Evolutionary conservation across 352 stramenopile genomes (phyloP).

Genomic region (Pythium chondricola): DNA sequence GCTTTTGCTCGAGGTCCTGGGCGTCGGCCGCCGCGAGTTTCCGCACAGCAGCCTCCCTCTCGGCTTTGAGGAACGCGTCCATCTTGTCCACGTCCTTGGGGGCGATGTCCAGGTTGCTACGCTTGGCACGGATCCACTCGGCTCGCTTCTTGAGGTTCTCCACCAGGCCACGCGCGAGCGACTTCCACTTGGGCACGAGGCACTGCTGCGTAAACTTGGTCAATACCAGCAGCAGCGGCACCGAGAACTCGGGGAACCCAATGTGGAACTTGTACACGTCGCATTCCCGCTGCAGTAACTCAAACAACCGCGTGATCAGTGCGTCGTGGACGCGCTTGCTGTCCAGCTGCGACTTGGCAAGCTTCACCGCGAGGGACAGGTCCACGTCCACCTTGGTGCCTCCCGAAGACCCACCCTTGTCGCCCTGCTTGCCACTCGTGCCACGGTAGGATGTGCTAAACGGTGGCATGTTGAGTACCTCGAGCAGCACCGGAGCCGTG

Average conservation of each 20-base stretch:
- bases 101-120: conserved; percentile 84
- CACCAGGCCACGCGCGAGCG: conserved; percentile 48
- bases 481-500: conserved; percentile 90
- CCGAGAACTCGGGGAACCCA: conserved; percentile 92
- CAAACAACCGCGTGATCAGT: conserved; percentile 89
- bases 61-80: conserved; percentile 71
- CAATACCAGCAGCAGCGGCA: conserved; percentile 84
- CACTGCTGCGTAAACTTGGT: conserved; percentile 87
- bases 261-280: conserved; percentile 95
- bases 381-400: conserved; percentile 51
- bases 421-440: conserved; percentile 30
- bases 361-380: conserved; percentile 84
- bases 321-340: conserved; percentile 85
- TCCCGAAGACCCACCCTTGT: conserved; percentile 12
- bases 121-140: conserved; percentile 86
- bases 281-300: conserved; percentile 92
- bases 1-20: conserved; percentile 59
- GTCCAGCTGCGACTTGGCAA: conserved; percentile 87
- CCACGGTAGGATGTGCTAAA: conserved; percentile 82
- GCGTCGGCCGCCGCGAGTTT: conserved; percentile 81
- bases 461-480: conserved; percentile 90
- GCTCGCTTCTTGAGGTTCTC: conserved; percentile 70
- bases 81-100: conserved; percentile 84
- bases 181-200: conserved; percentile 72
- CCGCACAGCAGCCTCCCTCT: conserved; percentile 77